Evolutionary conservation across 176 grass and related monocot species (phyloP).

Genomic region (Eragrostis curvula): DNA sequence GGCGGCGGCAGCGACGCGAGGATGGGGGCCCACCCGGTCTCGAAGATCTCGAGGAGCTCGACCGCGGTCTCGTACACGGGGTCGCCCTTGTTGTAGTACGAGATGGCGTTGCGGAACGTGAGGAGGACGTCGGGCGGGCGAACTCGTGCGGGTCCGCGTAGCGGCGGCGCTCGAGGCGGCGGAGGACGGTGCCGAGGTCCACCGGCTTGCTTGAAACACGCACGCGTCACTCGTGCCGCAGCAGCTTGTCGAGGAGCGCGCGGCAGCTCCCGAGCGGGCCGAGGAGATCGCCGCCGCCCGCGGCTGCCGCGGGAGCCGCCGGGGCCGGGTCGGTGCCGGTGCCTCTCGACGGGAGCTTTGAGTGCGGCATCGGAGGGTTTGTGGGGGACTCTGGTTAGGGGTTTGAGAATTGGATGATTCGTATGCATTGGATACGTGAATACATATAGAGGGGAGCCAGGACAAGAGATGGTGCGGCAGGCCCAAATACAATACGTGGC

Average conservation of each 20-base stretch:
- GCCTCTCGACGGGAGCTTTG: too few relatives aligned
- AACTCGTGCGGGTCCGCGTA: slow-evolving; percentile 56
- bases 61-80: slow-evolving; percentile 53
- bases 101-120: slow-evolving; percentile 75
- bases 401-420: too few relatives aligned
- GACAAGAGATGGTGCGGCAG: too few relatives aligned
- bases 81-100: slow-evolving; percentile 56
- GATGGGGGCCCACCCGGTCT: slow-evolving; percentile 41
- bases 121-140: slow-evolving; percentile 65
- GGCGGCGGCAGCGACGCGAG: not conserved
- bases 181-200: slow-evolving; percentile 65
- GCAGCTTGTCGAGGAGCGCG: slow-evolving; percentile 34
- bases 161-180: slow-evolving; percentile 58
- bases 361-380: too few relatives aligned
- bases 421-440: too few relatives aligned
- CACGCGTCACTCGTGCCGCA: slow-evolving; percentile 64
- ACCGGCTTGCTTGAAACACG: slow-evolving; percentile 74
- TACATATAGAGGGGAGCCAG: too few relatives aligned
- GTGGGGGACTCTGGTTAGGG: too few relatives aligned
- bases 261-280: slow-evolving; percentile 24
- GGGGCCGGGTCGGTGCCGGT: not conserved
- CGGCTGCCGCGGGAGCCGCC: not conserved
- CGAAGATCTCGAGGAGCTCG: slow-evolving; percentile 51
- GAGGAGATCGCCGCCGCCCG: not conserved
- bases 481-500: too few relatives aligned